Evolutionary conservation across 305 asterid species (phyloP), one percentile per base, ranked within the genome.

Genomic region (Salvia sclarea): DNA sequence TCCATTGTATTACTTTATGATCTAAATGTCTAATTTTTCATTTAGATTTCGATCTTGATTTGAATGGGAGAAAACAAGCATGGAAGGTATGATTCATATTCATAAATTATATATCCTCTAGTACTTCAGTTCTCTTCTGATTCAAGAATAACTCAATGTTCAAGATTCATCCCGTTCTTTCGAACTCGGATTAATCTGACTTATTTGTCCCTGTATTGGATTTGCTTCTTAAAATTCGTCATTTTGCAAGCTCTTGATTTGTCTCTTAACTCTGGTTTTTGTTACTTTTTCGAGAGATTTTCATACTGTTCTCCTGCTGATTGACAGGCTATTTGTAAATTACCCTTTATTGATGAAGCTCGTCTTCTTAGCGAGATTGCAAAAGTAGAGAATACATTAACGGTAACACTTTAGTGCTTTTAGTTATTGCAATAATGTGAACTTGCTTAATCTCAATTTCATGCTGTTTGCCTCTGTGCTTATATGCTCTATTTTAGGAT

Each of bases 321-420:
- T 67, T 74, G 40, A 53, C 83, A 86, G 90, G 93, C 86, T 57
- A 78, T 82, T 24, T 81, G 88, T 76, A 83, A 75, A 76, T 68
- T 85, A 76, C 91, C 91, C 73, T 85, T 85, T 63, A 80, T 85
- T 11, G 79, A 85, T 5, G 88, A 83, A 72, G 66, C 38, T 45
- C 86, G 84, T 18, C 88, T 85, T 79, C 85, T 85, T 18, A 22
- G 76, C 8, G 86, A 81, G 78, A 79, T 83, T 66, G 75, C 80
- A 65, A 81, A 83, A 65, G 82, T 79, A 68, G 86, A 85, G 70
- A 75, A 79, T 61, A 73, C 84, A 60, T 69, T 85, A 77, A 85
- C 91, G 81, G 88, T 86, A 74, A 76, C 52, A n/a, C 69, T 75
- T 35, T 9, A 43, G 41, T 54, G 52, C 61, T 38, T 52, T 61